Conservation (phyloP, 345 rosid genomes). For the Linum trigynum region DNA sequence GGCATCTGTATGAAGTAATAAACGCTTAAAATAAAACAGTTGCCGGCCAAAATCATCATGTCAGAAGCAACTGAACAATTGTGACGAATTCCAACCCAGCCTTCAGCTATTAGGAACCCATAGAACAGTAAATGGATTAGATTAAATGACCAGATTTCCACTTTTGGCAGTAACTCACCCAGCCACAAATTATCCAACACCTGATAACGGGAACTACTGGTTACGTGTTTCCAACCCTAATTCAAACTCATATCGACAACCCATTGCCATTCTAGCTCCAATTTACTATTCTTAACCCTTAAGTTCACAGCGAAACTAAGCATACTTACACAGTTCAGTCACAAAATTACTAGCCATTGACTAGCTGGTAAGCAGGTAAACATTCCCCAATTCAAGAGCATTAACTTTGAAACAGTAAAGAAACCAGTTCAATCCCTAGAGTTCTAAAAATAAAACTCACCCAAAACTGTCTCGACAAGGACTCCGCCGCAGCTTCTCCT, state of each 20-base stretch:
- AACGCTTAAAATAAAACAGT: too few relatives aligned
- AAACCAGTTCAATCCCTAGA: slow-evolving; percentile 9
- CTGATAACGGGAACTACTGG: not conserved
- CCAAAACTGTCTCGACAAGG: slow-evolving; percentile 87
- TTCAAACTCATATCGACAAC: not conserved
- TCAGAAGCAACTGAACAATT: not conserved
- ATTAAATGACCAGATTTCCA: slow-evolving; percentile 8
- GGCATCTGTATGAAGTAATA: too few relatives aligned
- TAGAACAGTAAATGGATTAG: not conserved
- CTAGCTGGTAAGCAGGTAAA: not conserved
- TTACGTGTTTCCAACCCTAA: not conserved
- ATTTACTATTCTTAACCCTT: not conserved
- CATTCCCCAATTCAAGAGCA: slow-evolving; percentile 2
- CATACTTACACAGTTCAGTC: not conserved
- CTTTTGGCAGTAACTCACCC: not conserved
- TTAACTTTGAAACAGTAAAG: slow-evolving; percentile 7
- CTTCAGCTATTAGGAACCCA: not conserved
- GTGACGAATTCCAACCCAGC: not conserved
- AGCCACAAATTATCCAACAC: not conserved
- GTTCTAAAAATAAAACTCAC: slow-evolving; percentile 34
- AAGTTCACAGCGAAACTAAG: not conserved
- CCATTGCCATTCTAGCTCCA: not conserved
- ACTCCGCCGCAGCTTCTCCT: slow-evolving; percentile 53
- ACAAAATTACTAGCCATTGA: not conserved
- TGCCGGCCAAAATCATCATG: not conserved